Evolutionary conservation across 805 yeast genomes (phyloP), one percentile per base, ranked within the genome.

Genomic region (Wickerhamomyces mucosus): DNA sequence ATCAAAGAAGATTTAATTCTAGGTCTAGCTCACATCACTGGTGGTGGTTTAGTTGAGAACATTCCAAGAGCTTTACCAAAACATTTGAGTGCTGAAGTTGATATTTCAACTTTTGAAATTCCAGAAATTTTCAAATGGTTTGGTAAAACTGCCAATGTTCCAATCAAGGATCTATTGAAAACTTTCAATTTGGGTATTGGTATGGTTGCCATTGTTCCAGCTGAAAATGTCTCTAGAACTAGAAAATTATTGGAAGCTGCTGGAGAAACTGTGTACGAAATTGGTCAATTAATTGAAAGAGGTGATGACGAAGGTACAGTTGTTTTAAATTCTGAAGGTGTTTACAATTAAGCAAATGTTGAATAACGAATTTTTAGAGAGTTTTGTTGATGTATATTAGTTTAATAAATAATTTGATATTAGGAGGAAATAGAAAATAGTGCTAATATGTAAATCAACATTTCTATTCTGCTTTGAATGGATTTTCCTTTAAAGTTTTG

Each of bases 131-230:
- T 92, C 74, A 78, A 77, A 59, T 92, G 96, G 96, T 76, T 92
- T 34, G 96, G 94, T 28, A 69, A 69, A 49, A 76, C 85, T 30
- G 99, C 98, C 40, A 78, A 78, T 50, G 94, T 94, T 23, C 97
- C 98, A 30, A 61, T 69, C 31, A 62, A 63, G 15, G 98, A 94
- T 58, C 74, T 85, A 39, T 63, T 84, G 47, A 89, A 85, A 67
- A 94, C 98, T 9, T 73, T 92, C 56, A 92, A 92, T 59, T 69
- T 89, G 69, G 99, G 99, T 63, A 70, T 92, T 48, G 98, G 98
- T 49, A 89, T 89, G 97, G 86, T 85, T 25, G 72, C 81, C 23
- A 80, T 89, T 46, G 96, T 84, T 18, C 77, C 73, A 55, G 57
- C 63, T 30, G 77, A 68, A 40, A 73, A 82, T 31, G 95, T 72